phyloP scores from a whole-genome alignment of 108 stramenopile genomes.

The Schizochytrium sp. region DNA sequence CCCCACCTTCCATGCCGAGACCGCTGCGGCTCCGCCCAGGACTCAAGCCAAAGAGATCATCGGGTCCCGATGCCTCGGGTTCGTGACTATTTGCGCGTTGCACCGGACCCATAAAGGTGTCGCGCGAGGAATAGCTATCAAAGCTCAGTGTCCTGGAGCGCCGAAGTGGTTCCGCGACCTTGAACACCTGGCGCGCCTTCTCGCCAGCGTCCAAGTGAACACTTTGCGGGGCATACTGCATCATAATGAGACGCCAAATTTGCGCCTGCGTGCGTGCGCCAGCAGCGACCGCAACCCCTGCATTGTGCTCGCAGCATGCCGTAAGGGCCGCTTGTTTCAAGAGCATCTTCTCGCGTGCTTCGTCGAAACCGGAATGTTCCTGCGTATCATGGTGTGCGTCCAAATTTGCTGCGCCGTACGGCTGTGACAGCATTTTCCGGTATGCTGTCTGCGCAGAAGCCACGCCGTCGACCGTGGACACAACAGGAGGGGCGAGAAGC shows the following conservation, averaged over 20 bases:
- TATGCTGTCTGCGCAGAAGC: no score
- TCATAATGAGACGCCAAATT: background rate
- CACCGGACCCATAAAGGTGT: background rate
- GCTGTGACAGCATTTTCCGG: no score
- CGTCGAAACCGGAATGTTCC: background rate
- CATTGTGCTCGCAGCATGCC: background rate
- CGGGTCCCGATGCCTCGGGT: background rate
- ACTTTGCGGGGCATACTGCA: background rate
- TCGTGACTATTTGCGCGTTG: background rate
- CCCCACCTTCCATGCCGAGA: no score
- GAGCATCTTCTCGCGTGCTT: background rate
- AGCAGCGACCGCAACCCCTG: background rate
- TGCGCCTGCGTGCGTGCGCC: background rate
- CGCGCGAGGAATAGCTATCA: background rate
- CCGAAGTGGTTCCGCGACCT: background rate
- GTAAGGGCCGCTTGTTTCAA: background rate
- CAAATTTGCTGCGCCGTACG: background rate
- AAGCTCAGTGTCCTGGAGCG: background rate
- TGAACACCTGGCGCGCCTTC: background rate
- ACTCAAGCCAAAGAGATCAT: no score
- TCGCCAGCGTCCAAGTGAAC: background rate
- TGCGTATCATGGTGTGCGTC: background rate
- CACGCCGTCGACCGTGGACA: no score
- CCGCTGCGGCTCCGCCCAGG: no score
- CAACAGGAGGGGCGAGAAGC: no score